Conservation (phyloP, 192 early-diverging fungal genomes). For the Mortierella claussenii region DNA sequence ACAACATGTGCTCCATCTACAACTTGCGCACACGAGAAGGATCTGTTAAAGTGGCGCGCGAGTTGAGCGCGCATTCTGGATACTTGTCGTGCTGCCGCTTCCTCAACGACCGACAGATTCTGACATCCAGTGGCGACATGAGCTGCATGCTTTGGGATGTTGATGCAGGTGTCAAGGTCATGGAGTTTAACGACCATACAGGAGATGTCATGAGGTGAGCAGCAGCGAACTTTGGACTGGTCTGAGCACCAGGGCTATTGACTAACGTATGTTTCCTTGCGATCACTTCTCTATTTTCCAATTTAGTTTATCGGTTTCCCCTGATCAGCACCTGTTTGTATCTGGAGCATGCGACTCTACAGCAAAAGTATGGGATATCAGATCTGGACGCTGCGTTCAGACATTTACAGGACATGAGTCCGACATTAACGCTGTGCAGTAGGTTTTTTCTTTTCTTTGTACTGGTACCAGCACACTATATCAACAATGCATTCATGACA, state of each 20-base stretch:
- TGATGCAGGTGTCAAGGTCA: conserved; percentile 96
- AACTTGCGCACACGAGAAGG: conserved; percentile 96
- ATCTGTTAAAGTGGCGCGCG: conserved; percentile 91
- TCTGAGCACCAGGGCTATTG: too few species aligned
- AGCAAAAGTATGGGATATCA: conserved; percentile 99
- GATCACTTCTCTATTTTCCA: too few species aligned
- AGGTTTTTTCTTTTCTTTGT: too few species aligned
- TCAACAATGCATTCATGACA: too few species aligned
- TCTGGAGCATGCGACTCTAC: conserved; percentile 99
- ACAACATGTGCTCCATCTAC: conserved; percentile 99
- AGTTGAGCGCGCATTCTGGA: conserved; percentile 96
- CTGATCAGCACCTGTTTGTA: conserved; percentile 96
- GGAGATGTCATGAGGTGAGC: conserved; percentile 99
- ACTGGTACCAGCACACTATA: too few species aligned
- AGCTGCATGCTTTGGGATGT: conserved; percentile 99
- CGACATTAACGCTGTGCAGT: conserved; percentile 99
- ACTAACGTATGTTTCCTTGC: too few species aligned
- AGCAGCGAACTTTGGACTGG: too few species aligned
- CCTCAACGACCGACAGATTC: conserved; percentile 93
- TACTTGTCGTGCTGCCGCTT: conserved; percentile 99
- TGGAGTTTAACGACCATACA: conserved; percentile 98
- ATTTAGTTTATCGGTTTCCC: conserved; percentile 88
- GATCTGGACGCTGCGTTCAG: conserved; percentile 95
- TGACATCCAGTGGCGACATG: conserved; percentile 98
- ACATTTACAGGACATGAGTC: conserved; percentile 98